Evolutionary conservation across 2,329 filamentous ascomycete genomes (phyloP), one percentile per base, ranked within the genome.

Genomic region (Phialemoniopsis sp.): DNA sequence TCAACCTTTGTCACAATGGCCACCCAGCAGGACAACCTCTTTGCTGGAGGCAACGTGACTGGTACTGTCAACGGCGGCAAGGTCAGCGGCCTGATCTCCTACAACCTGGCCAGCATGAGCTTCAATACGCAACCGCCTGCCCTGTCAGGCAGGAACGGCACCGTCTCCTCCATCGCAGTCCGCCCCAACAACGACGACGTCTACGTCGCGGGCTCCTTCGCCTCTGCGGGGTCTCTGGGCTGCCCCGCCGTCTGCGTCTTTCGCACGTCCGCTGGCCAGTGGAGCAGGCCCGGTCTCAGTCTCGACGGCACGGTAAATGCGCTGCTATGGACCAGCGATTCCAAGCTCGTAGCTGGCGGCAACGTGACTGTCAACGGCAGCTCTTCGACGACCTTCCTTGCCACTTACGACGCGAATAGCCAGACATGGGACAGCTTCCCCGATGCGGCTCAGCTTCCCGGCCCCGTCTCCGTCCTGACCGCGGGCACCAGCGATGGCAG

Each of bases 181-280:
- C 84, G 83, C 40, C 86, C 87, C 1, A 76, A 76, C 39, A 81
- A 80, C 14, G 71, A 74, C 2, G 80, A 93, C 37, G 72, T 98
- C 12, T 98, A 86, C 55, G 85, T 98, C 26, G 91, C 85, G 29
- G 93, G 93, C 26, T 80, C 77, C 9, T 98, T 97, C 55, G 70
- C 79, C n/a, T 79, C 77, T 26, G 93, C 89, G 14, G 93, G 93
- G 19, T 83, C 85, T 5, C 74, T 97, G 21, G 82, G 79, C 32
- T 98, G 93, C 57, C 81, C 85, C 4, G 82, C 80, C 34, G 77
- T 98, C 17, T 98, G 93, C 63, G 70, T 85, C 43, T 95, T 87
- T 64, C 82, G 85, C 55, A 79, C 82, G 3, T 67, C 77, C 8
- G 72, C 73, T 5, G 76, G 73, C 13, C 84, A 90, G 53, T 98